Percentiles rank a stretch among this genome's conserved stretches.
phyloP scores from a whole-genome alignment of 345 rosid genomes.

The Eucalyptus polybractea region DNA sequence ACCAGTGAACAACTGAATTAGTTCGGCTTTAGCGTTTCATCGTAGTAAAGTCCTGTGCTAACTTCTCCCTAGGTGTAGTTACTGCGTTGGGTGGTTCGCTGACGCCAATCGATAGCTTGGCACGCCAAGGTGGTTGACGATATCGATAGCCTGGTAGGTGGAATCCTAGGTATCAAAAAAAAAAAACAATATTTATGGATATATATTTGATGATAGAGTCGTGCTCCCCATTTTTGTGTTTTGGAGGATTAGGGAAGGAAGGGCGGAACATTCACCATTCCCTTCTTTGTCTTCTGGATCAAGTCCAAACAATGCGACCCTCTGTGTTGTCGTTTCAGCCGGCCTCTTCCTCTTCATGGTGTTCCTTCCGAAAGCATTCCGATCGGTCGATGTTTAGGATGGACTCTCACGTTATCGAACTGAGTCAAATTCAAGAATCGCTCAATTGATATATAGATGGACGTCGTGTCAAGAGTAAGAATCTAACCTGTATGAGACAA shows the following conservation, averaged over 20 bases:
- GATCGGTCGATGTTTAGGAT: not conserved
- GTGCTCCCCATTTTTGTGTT: not conserved
- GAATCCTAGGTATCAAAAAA: rapidly evolving
- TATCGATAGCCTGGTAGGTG: too few species aligned
- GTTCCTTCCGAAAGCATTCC: not conserved
- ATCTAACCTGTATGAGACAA: not conserved
- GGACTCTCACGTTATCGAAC: not conserved
- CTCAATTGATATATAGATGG: not conserved
- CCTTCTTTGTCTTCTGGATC: not conserved
- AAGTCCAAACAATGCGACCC: not conserved
- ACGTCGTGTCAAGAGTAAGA: not conserved
- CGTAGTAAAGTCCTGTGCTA: rapidly evolving
- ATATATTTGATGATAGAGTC: too few species aligned
- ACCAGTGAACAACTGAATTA: rapidly evolving
- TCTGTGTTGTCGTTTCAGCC: not conserved
- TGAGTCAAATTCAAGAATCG: not conserved
- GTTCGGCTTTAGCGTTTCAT: too few species aligned
- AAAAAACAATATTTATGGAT: not conserved
- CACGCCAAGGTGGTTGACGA: rapidly evolving
- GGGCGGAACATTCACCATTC: not conserved
- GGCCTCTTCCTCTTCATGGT: not conserved
- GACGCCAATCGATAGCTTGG: too few species aligned
- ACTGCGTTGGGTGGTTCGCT: too few species aligned
- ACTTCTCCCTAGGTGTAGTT: too few species aligned
- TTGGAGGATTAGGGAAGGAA: not conserved